Base-by-base conservation (phyloP, 1,139 yeast species). In the Hyphopichia fennica region DNA sequence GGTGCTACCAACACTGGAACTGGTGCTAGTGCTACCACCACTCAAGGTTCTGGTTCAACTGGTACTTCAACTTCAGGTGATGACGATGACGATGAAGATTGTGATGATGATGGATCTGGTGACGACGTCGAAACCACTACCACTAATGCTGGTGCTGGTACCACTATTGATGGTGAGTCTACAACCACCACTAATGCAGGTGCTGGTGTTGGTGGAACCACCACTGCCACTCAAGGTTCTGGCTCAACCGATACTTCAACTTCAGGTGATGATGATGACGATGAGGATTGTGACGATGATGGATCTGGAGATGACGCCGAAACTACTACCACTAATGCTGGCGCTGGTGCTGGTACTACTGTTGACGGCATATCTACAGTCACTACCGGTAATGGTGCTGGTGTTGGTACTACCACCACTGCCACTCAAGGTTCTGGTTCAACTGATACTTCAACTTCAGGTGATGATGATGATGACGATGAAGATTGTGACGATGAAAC, bases 131-230 rank as follows among this genome's bases (percentile, higher is more conserved):
- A 31, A 31, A 31, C 34, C 17, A 40, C n/a, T 22, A 18, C 28
- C 17, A 36, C 38, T 11, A 35, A 31, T 31, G 19, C 22, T 20
- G 17, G 35, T 28, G 15, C 37, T 17, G 15, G 35, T 19, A 28
- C 35, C 14, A 30, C 38, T 27, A 17, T 34, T 18, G 19, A 30
- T 15, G 31, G 33, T 27, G n/a, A 14, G 2, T 15, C 35, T 19
- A 32, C 33, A 11, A 18, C 43, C 19, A 48, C 52, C 23, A 14
- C 36, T 16, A 41, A 46, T 27, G 32, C 41, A 9, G 36, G 35
- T 9, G 22, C 40, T 18, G 37, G 37, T 15, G 38, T 35, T 9
- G 29, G 38, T 25, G 37, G 37, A n/a, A 40, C 47, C 25, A 35
- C 36, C 37, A 22, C 23, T 15, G 15, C 37, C 13, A 29, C 39